Conservation (phyloP, 2,329 filamentous ascomycete species). For the Rhinocladiella similis region DNA sequence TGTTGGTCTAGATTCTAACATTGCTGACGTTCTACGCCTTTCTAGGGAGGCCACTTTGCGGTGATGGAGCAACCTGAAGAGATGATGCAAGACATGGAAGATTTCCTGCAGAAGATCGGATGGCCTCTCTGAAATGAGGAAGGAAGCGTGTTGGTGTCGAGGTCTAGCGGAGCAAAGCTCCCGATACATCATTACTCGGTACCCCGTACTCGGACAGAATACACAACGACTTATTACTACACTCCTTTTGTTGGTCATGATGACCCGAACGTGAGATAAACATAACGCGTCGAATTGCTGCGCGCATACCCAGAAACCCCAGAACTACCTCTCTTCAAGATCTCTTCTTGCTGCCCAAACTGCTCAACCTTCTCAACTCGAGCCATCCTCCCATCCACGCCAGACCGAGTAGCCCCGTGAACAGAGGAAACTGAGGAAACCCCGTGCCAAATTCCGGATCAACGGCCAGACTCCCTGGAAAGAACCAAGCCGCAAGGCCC, state of each 20-base stretch:
- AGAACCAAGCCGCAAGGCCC: constrained; percentile 44
- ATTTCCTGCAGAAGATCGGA: constrained; percentile 30
- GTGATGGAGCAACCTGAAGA: constrained; percentile 43
- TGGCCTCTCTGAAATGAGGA: constrained; percentile 3
- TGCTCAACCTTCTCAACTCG: not conserved
- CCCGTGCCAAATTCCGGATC: constrained; percentile 48
- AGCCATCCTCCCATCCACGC: not conserved
- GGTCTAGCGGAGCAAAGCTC: too few relatives aligned
- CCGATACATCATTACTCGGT: too few relatives aligned
- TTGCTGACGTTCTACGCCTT: too few relatives aligned
- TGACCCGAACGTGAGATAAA: too few relatives aligned
- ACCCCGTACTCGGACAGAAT: too few relatives aligned
- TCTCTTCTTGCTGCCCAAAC: not conserved
- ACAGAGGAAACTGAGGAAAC: constrained; percentile 36
- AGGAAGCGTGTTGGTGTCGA: too few relatives aligned
- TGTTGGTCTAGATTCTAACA: too few relatives aligned
- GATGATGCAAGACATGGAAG: constrained; percentile 45
- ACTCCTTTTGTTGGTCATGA: too few relatives aligned
- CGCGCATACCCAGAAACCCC: too few relatives aligned
- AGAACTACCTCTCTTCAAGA: not conserved
- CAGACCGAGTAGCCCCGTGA: not conserved
- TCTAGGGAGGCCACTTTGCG: constrained; percentile 55
- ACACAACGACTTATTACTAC: too few relatives aligned
- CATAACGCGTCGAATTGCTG: too few relatives aligned
- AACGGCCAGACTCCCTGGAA: constrained; percentile 43